Evolutionary conservation across 257 asterid species (phyloP).

Genomic region (Petunia axillaris): DNA sequence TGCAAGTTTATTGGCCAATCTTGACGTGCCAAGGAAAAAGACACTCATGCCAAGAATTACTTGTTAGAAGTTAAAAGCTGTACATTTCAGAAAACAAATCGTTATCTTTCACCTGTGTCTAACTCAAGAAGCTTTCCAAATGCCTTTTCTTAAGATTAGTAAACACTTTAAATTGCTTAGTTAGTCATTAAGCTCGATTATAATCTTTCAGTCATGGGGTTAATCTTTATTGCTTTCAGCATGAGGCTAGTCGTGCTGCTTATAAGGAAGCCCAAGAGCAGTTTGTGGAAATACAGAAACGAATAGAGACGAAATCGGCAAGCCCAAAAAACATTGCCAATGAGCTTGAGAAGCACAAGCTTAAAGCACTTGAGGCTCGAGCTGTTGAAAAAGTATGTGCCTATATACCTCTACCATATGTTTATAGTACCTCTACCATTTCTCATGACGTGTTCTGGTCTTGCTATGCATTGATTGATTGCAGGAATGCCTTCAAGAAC

Average conservation of each 20-base stretch:
- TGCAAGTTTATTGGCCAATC: not conserved
- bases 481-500: conserved; percentile 24
- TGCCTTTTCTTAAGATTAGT: not conserved
- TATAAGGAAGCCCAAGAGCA: conserved; percentile 84
- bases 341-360: conserved; percentile 23
- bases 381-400: conserved; percentile 19
- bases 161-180: not conserved
- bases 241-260: conserved; percentile 75
- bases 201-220: conserved; percentile 16
- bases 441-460: not conserved
- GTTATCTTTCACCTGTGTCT: no score
- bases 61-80: no score
- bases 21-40: not conserved
- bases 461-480: conserved; percentile 2
- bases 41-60: not conserved
- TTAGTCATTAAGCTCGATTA: not conserved
- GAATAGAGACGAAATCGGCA: conserved; percentile 58
- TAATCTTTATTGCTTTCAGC: conserved; percentile 51
- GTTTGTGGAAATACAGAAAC: conserved; percentile 57
- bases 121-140: no score
- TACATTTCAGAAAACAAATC: no score
- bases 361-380: conserved; percentile 23
- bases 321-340: conserved; percentile 26
- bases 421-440: not conserved
- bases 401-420: not conserved